These are phyloP conservation scores for Pogostemon cablin DNA, from an alignment of 257 asterid genomes.

Conservation along the genomic window DNA sequence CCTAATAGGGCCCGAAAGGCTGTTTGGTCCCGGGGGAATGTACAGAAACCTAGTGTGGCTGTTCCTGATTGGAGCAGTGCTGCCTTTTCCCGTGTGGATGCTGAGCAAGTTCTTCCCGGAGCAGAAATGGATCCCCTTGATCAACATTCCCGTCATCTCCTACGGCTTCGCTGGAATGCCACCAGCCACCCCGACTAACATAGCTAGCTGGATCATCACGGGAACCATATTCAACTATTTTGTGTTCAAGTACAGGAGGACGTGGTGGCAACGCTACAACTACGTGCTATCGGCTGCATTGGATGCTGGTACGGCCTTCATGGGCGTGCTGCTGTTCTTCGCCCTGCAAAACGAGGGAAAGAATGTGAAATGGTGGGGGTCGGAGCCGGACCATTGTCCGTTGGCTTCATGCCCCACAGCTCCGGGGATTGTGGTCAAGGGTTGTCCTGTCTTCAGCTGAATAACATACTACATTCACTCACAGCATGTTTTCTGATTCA, in stretches of 20 bases:
- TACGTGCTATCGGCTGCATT: conserved; percentile 88
- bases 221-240: conserved; percentile 84
- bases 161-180: conserved; percentile 98
- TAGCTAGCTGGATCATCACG: conserved; percentile 82
- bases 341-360: conserved; percentile 74
- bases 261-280: conserved; percentile 92
- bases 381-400: conserved; percentile 82
- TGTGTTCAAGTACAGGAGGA: conserved; percentile 71
- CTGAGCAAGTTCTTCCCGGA: conserved; percentile 76
- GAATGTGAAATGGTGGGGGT: conserved; percentile 90
- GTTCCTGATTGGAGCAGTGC: conserved; percentile 78
- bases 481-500: neutral
- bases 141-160: conserved; percentile 82
- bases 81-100: conserved; percentile 89
- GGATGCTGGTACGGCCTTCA: conserved; percentile 96
- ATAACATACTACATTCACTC: neutral
- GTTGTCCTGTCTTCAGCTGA: conserved; percentile 80
- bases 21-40: conserved; percentile 77
- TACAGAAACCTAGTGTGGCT: conserved; percentile 86
- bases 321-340: conserved; percentile 83
- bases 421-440: conserved; percentile 66
- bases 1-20: conserved; percentile 72
- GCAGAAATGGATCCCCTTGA: conserved; percentile 86
- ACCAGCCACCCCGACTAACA: conserved; percentile 95
- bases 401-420: conserved; percentile 94